phyloP scores from a whole-genome alignment of 1,139 yeast species.

The Pichia sp. region DNA sequence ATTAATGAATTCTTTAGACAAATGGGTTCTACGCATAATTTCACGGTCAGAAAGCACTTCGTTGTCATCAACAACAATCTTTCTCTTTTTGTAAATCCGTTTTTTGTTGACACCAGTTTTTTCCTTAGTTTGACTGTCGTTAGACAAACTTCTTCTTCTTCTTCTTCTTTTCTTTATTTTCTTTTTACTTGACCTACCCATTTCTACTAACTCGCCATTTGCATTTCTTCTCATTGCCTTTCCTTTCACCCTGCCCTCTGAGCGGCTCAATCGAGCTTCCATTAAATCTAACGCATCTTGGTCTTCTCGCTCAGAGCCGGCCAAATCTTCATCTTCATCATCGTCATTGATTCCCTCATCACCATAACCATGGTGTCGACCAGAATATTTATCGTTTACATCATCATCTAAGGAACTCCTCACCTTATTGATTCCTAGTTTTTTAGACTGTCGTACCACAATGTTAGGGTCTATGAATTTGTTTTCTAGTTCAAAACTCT shows the following conservation, averaged over 20 bases:
- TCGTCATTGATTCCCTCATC: constrained; percentile 18
- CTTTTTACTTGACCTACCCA: constrained; percentile 12
- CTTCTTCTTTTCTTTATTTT: constrained; percentile 14
- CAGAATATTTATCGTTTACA: constrained; percentile 6
- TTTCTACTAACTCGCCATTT: constrained; percentile 14
- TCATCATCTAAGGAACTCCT: constrained; percentile 3
- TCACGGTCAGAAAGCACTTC: constrained; percentile 17
- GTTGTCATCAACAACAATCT: constrained; percentile 15
- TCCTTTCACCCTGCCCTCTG: constrained; percentile 22
- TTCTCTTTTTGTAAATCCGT: constrained; percentile 12
- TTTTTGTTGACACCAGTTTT: constrained; percentile 7
- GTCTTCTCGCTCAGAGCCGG: constrained; percentile 20
- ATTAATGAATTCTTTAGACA: constrained; percentile 52
- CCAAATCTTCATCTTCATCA: constrained; percentile 17
- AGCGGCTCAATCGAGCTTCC: constrained; percentile 25
- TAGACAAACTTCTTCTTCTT: constrained; percentile 9
- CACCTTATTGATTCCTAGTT: neutral
- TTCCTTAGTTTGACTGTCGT: constrained; percentile 12
- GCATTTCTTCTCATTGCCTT: constrained; percentile 23
- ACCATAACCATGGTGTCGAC: constrained; percentile 13
- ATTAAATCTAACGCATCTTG: constrained; percentile 25
- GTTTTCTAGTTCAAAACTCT: constrained; percentile 22
- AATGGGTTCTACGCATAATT: constrained; percentile 22
- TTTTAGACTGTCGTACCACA: constrained; percentile 2
- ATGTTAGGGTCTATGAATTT: constrained; percentile 19